Percentiles rank a stretch among this genome's conserved stretches.
Conservation (phyloP, 2,329 filamentous ascomycete species). For the Fusarium musae region DNA sequence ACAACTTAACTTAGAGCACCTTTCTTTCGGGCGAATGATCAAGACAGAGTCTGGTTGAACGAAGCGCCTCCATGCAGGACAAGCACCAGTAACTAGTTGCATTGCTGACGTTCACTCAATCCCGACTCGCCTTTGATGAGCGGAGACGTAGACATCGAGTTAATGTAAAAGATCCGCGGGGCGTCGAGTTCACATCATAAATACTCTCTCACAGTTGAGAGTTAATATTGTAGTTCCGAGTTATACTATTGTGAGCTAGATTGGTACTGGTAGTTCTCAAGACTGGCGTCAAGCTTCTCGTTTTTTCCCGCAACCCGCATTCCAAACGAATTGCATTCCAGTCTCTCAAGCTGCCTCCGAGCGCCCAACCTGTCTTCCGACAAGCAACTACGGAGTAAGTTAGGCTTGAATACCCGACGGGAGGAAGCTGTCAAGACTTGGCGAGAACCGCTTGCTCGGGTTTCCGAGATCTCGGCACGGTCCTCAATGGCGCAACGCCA, state of each 20-base stretch:
- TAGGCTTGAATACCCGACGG: neutral
- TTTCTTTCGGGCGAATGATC: slow-evolving; percentile 1
- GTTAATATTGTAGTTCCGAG: neutral
- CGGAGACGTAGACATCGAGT: neutral
- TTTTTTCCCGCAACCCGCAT: slow-evolving; percentile 18
- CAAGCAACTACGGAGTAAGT: neutral
- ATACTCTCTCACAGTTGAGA: slow-evolving; percentile 3
- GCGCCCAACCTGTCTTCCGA: neutral
- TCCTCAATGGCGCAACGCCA: slow-evolving; percentile 23
- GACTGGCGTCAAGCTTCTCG: slow-evolving; percentile 18
- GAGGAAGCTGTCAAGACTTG: slow-evolving; percentile 8
- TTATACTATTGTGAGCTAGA: neutral
- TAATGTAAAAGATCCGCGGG: neutral
- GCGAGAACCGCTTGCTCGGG: slow-evolving; percentile 22
- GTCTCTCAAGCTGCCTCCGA: slow-evolving; percentile 5
- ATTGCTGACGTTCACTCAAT: neutral
- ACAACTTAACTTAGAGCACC: slow-evolving; percentile 1
- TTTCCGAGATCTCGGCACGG: slow-evolving; percentile 14
- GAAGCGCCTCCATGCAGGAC: slow-evolving; percentile 6
- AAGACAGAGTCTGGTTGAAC: slow-evolving; percentile 17
- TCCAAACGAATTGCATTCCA: slow-evolving; percentile 17
- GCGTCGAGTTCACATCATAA: neutral
- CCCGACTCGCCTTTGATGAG: neutral
- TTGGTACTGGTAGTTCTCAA: neutral
- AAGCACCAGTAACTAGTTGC: neutral